Percentiles rank a stretch among this genome's conserved stretches.
Evolutionary conservation across 2,329 filamentous ascomycete species (phyloP).

Genomic region (Acephala macrosclerotiorum): DNA sequence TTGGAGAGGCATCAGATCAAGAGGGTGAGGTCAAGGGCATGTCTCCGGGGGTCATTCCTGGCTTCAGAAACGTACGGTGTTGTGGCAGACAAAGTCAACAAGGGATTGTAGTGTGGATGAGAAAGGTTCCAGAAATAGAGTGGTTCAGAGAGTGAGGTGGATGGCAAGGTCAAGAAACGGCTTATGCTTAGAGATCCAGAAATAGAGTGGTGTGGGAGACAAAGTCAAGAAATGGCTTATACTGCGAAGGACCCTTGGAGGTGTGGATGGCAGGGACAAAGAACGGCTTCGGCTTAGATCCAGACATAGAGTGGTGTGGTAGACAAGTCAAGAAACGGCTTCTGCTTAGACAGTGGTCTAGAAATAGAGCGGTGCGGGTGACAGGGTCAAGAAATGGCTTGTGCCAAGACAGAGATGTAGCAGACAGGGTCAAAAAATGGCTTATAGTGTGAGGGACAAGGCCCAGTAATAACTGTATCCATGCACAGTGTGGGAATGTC

Average conservation of each 20-base stretch:
- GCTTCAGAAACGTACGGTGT: not conserved
- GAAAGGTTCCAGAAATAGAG: constrained; percentile 5
- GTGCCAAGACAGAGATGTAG: not conserved
- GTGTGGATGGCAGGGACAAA: constrained; percentile 13
- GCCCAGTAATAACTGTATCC: no score
- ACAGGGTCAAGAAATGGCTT: constrained; percentile 19
- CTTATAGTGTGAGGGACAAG: not conserved
- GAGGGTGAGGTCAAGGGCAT: no score
- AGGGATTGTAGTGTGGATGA: no score
- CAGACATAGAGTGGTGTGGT: not conserved
- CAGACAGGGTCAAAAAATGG: constrained; percentile 8
- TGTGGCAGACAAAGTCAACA: not conserved
- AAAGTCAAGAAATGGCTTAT: constrained; percentile 16
- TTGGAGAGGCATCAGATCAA: no score
- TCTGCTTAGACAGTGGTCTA: not conserved
- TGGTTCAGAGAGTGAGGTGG: constrained; percentile 6
- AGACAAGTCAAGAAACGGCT: constrained; percentile 15
- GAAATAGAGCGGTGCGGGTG: constrained; percentile 7
- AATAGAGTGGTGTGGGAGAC: not conserved
- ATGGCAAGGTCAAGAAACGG: constrained; percentile 17
- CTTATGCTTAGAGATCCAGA: constrained; percentile 13
- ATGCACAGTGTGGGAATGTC: no score
- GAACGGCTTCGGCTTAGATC: constrained; percentile 15
- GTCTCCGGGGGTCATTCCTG: not conserved
- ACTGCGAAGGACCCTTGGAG: no score